phyloP scores from a whole-genome alignment of 805 yeast species.

The Saturnispora bothae region DNA sequence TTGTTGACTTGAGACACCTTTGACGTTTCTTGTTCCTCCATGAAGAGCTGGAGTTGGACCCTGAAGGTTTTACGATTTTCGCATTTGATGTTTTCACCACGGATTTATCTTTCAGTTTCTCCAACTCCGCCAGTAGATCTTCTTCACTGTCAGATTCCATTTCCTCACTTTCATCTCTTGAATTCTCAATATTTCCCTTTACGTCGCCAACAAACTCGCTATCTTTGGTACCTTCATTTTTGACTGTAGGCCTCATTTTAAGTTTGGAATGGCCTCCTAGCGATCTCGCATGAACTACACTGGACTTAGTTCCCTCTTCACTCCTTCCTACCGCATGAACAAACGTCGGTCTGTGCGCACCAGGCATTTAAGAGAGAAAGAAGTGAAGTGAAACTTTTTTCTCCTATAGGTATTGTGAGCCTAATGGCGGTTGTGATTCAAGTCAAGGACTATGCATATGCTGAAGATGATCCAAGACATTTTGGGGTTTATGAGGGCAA shows the following conservation, averaged over 20 bases:
- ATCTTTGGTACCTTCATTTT: no score
- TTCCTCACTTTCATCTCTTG: no score
- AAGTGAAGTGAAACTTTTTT: neutral
- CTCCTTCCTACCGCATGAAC: conserved; percentile 46
- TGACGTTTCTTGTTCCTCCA: conserved; percentile 13
- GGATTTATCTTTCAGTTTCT: no score
- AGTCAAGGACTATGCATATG: conserved; percentile 76
- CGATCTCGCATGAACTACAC: no score
- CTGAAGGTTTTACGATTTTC: neutral
- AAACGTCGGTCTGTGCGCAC: conserved; percentile 61
- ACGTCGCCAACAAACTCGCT: no score
- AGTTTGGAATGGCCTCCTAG: no score
- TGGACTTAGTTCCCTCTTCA: conserved; percentile 19
- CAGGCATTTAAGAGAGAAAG: conserved; percentile 38
- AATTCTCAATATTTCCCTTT: no score
- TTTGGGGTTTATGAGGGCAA: conserved; percentile 33
- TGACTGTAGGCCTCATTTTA: no score
- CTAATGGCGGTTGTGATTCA: conserved; percentile 3
- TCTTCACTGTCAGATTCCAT: no score
- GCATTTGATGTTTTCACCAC: no score
- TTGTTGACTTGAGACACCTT: no score
- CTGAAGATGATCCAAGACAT: conserved; percentile 56
- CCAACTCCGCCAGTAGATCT: no score
- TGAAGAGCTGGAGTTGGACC: conserved; percentile 1
- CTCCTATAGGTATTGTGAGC: neutral